Evolutionary conservation across 192 early-diverging fungal species (phyloP).

Genomic region (Entomortierella beljakovae): DNA sequence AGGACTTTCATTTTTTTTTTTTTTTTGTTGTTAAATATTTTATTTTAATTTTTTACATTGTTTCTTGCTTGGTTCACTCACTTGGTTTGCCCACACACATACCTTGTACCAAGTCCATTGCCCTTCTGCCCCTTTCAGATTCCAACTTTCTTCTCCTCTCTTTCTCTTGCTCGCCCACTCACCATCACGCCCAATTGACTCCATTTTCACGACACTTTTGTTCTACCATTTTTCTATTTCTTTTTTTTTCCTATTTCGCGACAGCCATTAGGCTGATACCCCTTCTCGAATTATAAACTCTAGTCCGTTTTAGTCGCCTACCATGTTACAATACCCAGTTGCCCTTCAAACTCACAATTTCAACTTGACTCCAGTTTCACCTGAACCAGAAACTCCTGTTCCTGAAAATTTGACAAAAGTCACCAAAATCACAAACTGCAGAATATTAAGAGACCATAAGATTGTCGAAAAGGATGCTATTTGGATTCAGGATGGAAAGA

Average conservation of each 20-base stretch:
- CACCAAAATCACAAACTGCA: slow-evolving; percentile 78
- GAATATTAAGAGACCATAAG: slow-evolving; percentile 75
- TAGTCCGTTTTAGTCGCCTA: slow-evolving; percentile 1
- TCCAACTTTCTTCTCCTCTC: background rate
- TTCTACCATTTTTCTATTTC: too few relatives aligned
- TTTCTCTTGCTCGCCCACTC: too few relatives aligned
- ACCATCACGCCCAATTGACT: too few relatives aligned
- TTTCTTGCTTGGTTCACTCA: too few relatives aligned
- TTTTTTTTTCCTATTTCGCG: too few relatives aligned
- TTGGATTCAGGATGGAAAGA: slow-evolving; percentile 82
- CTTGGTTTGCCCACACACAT: background rate
- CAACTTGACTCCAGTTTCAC: slow-evolving; percentile 26
- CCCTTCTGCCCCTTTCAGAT: background rate
- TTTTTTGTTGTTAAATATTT: background rate
- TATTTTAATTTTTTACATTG: background rate
- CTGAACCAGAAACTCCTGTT: slow-evolving; percentile 32
- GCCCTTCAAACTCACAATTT: slow-evolving; percentile 34
- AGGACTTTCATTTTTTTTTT: background rate
- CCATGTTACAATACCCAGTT: slow-evolving; percentile 39
- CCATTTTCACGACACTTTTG: too few relatives aligned
- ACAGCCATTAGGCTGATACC: too few relatives aligned
- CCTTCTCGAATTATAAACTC: too few relatives aligned
- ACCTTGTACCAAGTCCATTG: background rate
- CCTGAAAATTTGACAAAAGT: slow-evolving; percentile 33
- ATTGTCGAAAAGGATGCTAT: slow-evolving; percentile 75